Conservation (phyloP, 2,329 filamentous ascomycete species). For the Aspergillus novoparasiticus region DNA sequence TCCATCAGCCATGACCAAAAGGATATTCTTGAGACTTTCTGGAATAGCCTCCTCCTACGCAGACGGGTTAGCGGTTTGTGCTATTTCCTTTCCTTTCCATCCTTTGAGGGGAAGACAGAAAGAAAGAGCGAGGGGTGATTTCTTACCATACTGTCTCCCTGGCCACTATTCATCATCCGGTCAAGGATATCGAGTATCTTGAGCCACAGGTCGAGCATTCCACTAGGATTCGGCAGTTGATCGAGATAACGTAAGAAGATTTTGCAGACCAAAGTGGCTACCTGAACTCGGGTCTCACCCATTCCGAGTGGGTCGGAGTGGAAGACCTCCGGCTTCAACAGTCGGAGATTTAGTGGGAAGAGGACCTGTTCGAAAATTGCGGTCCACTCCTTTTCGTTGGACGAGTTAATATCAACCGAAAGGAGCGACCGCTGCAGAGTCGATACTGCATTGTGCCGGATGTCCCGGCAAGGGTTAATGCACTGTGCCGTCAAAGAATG, state of each 20-base stretch:
- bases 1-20: conserved; percentile 91
- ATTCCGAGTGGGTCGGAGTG: conserved; percentile 88
- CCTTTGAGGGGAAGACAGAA: too few relatives aligned
- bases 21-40: conserved; percentile 93
- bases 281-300: conserved; percentile 91
- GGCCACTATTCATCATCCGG: conserved; percentile 91
- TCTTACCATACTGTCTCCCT: conserved; percentile 81
- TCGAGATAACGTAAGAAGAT: conserved; percentile 94
- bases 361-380: conserved; percentile 93
- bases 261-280: conserved; percentile 87
- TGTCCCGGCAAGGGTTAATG: conserved; percentile 90
- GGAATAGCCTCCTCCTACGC: conserved; percentile 86
- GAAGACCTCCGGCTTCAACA: conserved; percentile 93
- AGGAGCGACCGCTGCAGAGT: conserved; percentile 84
- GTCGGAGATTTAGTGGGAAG: conserved; percentile 82
- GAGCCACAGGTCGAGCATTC: conserved; percentile 89
- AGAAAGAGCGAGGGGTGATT: conserved; percentile 25
- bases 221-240: conserved; percentile 79
- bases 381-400: conserved; percentile 87
- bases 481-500: conserved; percentile 85
- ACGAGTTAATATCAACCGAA: conserved; percentile 79
- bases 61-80: background rate
- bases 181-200: conserved; percentile 94
- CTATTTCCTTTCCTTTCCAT: background rate
- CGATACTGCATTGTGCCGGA: conserved; percentile 84